A percentile compares a stretch with the other conserved stretches of the same genome.
These are phyloP conservation scores for Diplotaxis tenuifolia DNA, from an alignment of 345 rosid genomes.

Conservation along the genomic window DNA sequence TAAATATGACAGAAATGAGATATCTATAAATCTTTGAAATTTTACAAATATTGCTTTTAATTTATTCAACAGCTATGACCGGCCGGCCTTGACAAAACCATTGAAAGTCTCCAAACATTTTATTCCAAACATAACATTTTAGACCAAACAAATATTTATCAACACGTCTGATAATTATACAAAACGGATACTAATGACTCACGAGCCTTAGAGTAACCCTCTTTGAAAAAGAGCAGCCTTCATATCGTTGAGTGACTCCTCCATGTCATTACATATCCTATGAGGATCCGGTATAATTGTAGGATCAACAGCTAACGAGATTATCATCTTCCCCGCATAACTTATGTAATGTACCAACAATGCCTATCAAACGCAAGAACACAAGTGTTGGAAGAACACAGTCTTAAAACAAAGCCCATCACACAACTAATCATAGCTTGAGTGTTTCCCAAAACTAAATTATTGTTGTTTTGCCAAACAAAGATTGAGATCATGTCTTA, in stretches of 20 bases:
- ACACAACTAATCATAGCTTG: too few species aligned
- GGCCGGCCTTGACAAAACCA: neutral
- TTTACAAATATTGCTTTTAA: neutral
- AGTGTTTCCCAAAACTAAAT: too few species aligned
- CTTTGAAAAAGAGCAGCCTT: constrained; percentile 2
- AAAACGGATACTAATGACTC: neutral
- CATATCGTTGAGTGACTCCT: neutral
- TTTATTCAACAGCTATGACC: neutral
- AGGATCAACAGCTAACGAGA: constrained; percentile 18
- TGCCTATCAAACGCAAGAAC: constrained; percentile 9
- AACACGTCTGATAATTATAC: neutral
- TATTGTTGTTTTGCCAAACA: too few species aligned
- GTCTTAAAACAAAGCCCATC: neutral
- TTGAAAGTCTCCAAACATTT: neutral
- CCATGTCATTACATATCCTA: constrained; percentile 25
- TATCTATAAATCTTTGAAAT: neutral
- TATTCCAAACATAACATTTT: neutral
- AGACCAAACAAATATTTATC: neutral
- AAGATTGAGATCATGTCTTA: too few species aligned
- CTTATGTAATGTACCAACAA: constrained; percentile 9
- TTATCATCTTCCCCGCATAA: constrained; percentile 18
- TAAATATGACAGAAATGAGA: neutral
- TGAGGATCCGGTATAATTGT: constrained; percentile 9
- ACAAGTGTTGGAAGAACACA: neutral
- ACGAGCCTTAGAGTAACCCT: constrained; percentile 2